A percentile compares a stretch with the other conserved stretches of the same genome.
phyloP scores from a whole-genome alignment of 371 early-diverging fungal species.

The Zopfochytrium polystomum region DNA sequence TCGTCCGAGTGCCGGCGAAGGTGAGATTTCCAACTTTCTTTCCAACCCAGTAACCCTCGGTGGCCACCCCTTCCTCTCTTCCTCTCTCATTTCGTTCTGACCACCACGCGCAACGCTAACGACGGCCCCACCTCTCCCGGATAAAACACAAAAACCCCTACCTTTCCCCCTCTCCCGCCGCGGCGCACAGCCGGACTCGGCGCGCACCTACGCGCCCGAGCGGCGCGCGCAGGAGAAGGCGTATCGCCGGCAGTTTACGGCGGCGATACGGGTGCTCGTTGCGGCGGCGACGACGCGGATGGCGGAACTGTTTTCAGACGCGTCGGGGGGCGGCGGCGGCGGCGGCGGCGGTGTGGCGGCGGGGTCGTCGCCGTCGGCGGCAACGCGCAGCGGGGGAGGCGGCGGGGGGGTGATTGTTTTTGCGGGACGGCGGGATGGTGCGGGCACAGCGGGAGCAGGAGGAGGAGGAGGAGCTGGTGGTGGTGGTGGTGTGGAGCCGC shows the following conservation, averaged over 20 bases:
- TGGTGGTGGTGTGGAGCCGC: too few species aligned
- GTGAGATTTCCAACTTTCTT: not conserved
- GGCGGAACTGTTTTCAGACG: constrained; percentile 25
- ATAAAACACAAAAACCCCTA: not conserved
- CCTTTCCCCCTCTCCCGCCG: not conserved
- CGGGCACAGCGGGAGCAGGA: too few species aligned
- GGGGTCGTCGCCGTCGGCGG: not conserved
- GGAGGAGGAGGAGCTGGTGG: too few species aligned
- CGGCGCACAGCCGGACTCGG: constrained; percentile 28
- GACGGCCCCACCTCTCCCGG: not conserved
- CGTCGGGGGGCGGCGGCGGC: not conserved
- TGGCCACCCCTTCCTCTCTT: too few species aligned
- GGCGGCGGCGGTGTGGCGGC: not conserved
- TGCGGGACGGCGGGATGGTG: not conserved
- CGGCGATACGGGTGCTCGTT: constrained; percentile 12
- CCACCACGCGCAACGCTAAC: not conserved
- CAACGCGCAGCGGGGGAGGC: not conserved
- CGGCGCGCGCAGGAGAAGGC: constrained; percentile 25
- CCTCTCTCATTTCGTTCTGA: too few species aligned
- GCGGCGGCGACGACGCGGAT: constrained; percentile 17
- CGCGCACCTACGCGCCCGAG: constrained; percentile 28
- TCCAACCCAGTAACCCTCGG: not conserved
- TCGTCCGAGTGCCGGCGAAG: constrained; percentile 18
- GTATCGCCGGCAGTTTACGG: constrained; percentile 19
- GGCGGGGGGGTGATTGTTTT: not conserved